Evolutionary conservation across 176 grass and related monocot species (phyloP), one percentile per base, ranked within the genome.

Genomic region (Bolboschoenus planiculmis): DNA sequence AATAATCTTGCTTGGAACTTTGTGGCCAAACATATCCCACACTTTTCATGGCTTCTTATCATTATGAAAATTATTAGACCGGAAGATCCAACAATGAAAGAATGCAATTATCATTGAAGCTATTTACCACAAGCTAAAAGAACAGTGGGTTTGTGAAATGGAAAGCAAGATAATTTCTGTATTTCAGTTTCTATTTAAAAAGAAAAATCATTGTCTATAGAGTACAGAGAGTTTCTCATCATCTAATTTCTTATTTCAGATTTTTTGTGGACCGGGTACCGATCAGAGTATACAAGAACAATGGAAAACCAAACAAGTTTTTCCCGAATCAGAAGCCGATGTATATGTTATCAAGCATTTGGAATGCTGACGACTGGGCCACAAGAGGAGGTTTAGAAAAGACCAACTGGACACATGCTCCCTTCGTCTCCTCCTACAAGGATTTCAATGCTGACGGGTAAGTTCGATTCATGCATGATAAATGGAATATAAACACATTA

Each of bases 291-390:
- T 95, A 88, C 89, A 89, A 92, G 42, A 95, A 99, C 89, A 84
- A 85, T 11, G 80, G 31, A 21, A 93, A 87, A 78, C 82, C 92
- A 10, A 90, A 85, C 84, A 85, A 15, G 23, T 99, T 91, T 87
- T 99, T 99, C 87, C 96, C 96, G 2, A 78, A 54, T 10, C 1
- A 76, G 58, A 99, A 99, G 83, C 91, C 96, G 0, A 99, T 99
- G 96, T 99, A 99, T 89, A 81, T 99, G 48, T 91, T 99, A 89
- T 99, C 96, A 14, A 99, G 96, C 89, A 99, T 99, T 87, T 99
- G 96, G 96, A 95, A 99, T 79, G 96, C 92, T 35, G 96, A 99
- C 70, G 96, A 99, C 83, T 99, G 96, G 96, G 92, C 92, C 5
- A 99, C 96, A 48, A 85, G 92, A 33, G 96, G 96, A 1, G 96